A percentile compares a stretch with the other conserved stretches of the same genome.
Evolutionary conservation across 441 rosid genomes (phyloP).

Genomic region (Pelargonium fulgidum): DNA sequence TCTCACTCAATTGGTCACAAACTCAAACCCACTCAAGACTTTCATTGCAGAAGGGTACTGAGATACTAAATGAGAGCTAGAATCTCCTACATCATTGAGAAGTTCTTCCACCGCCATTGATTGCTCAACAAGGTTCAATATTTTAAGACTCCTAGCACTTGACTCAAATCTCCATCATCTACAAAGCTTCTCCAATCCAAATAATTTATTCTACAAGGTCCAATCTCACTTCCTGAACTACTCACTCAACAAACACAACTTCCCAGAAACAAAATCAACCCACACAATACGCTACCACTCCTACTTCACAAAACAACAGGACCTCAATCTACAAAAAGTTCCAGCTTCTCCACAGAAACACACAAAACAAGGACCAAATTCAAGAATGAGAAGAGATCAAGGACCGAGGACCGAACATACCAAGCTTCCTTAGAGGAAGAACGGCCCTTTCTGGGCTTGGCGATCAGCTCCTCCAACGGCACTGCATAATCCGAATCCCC

Average conservation of each 20-base stretch:
- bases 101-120: neutral
- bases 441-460: conserved; percentile 32
- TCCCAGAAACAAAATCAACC: neutral
- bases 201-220: conserved; percentile 1
- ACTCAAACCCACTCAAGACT: neutral
- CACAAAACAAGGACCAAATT: neutral
- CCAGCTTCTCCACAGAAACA: neutral
- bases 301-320: neutral
- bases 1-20: neutral
- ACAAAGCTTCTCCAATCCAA: neutral
- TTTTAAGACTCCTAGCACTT: neutral
- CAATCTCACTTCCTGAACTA: conserved; percentile 3
- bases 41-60: neutral
- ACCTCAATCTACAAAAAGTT: neutral
- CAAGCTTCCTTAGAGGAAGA: conserved; percentile 22
- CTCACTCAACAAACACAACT: neutral
- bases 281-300: no score
- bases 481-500: conserved; percentile 44
- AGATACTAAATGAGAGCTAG: neutral
- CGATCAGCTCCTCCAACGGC: conserved; percentile 47
- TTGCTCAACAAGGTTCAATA: conserved; percentile 2
- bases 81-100: no score
- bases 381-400: no score
- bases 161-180: neutral
- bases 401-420: conserved; percentile 22